phyloP scores from a whole-genome alignment of 495 filamentous ascomycete species.

The Extremus antarcticus region DNA sequence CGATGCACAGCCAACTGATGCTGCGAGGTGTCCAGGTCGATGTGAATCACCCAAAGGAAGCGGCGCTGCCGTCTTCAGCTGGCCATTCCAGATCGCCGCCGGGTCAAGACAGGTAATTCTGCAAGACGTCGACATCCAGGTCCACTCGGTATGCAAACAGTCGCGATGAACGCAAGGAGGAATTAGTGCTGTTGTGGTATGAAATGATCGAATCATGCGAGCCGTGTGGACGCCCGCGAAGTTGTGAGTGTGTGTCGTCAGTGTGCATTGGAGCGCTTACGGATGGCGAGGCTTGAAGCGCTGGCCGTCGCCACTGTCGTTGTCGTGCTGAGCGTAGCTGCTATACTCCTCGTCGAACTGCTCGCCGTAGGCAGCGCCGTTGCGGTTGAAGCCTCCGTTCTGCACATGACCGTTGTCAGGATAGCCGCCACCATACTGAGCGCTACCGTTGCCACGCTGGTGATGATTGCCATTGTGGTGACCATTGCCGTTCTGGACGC shows the following conservation, averaged over 20 bases:
- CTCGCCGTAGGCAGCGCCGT: background rate
- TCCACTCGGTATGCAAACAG: background rate
- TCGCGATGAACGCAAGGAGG: background rate
- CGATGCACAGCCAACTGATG: background rate
- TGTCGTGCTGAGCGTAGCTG: background rate
- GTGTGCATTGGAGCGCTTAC: background rate
- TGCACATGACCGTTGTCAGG: too few species aligned
- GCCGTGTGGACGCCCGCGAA: background rate
- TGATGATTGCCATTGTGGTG: background rate
- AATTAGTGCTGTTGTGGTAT: background rate
- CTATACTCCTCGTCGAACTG: background rate
- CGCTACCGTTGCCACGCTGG: too few species aligned
- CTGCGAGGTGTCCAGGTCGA: background rate
- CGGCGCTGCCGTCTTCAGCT: background rate
- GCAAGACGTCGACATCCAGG: conserved; percentile 1
- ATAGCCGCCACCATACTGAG: too few species aligned
- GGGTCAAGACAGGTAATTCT: background rate
- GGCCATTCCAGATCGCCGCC: background rate
- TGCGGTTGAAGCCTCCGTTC: too few species aligned
- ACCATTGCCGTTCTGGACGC: background rate
- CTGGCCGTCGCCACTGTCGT: background rate
- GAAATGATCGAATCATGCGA: too few species aligned
- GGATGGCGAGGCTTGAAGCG: too few species aligned
- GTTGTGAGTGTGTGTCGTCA: background rate
- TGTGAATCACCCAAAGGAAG: background rate